Percentiles rank a stretch among this genome's conserved stretches.
Evolutionary conservation across 805 yeast genomes (phyloP).

Genomic region (Candida broadrunensis): DNA sequence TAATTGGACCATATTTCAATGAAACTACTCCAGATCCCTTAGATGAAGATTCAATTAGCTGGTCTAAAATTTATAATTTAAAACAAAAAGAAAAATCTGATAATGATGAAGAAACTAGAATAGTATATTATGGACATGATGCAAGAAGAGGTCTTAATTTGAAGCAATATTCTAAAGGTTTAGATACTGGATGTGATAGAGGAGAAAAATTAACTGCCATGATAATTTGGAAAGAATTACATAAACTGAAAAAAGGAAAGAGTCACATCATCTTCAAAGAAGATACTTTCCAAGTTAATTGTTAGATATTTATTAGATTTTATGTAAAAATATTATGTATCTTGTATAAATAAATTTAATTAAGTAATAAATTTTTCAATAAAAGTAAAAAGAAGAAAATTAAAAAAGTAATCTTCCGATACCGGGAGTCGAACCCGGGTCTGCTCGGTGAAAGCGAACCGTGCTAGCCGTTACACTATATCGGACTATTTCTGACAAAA

Average conservation of each 20-base stretch:
- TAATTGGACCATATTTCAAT: constrained; percentile 62
- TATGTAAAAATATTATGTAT: too few species aligned
- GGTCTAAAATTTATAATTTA: constrained; percentile 58
- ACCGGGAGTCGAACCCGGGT: constrained; percentile 85
- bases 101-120: constrained; percentile 25
- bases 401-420: constrained; percentile 46
- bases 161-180: constrained; percentile 67
- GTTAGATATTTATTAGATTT: constrained; percentile 5
- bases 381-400: neutral
- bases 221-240: constrained; percentile 37
- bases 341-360: too few species aligned
- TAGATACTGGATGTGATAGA: constrained; percentile 79
- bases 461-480: constrained; percentile 52
- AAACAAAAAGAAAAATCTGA: constrained; percentile 35
- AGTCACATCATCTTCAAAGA: constrained; percentile 17
- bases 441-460: constrained; percentile 53
- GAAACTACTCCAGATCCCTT: constrained; percentile 50
- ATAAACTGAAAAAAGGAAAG: constrained; percentile 8
- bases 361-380: too few species aligned
- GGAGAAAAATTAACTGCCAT: constrained; percentile 71
- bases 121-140: constrained; percentile 85
- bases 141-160: constrained; percentile 72
- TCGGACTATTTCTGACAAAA: constrained; percentile 23
- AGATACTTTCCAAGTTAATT: constrained; percentile 16
- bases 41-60: constrained; percentile 37